Base-by-base conservation (phyloP, 345 rosid genomes). In the Citropsis articulata region DNA sequence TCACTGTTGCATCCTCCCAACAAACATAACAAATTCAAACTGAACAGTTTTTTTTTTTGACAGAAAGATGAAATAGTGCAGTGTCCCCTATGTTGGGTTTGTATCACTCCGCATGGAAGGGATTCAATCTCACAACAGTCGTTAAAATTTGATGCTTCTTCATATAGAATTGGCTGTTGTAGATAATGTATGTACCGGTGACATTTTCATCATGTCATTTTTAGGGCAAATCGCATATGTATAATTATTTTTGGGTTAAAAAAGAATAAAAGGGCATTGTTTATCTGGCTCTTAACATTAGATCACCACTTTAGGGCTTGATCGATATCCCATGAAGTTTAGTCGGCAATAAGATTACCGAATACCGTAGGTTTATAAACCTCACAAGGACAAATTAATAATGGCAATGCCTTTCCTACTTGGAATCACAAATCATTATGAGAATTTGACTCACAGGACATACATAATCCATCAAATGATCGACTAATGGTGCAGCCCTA, bases 401-500 rank as follows among this genome's bases (percentile, higher is more conserved):
- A 62, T 45, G 61, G 69, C 27, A 42, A 31, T 66, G 73, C 30
- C 55, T 24, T 42, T 40, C 45, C 30, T 22, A 27, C 18, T 31
- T 70, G 19, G 75, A 48, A 48, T 7, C 25, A 69, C 56, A 18
- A 56, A 81, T 76, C 72, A 81, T 53, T 53, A 53, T 81, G 66
- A 66, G 74, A 48, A 63, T 10, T 76, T 75, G 80, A 81, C 80
- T 75, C 60, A 75, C 70, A n/a, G n/a, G 22, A 7, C 45, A 73
- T 69, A 71, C 65, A 45, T 45, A 45, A 10, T 45, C 18, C 50
- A 13, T 64, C 65, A 67, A 45, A 21, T 75, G 56, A n/a, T 36
- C 40, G 4, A 36, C 22, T 63, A 38, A 62, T 76, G 79, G 82
- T 30, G 25, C 27, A 13, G 56, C 62, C 33, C 36, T 22, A 64